Base-by-base conservation (phyloP, 306 rosid species). In the Erythrophleum fordii region DNA sequence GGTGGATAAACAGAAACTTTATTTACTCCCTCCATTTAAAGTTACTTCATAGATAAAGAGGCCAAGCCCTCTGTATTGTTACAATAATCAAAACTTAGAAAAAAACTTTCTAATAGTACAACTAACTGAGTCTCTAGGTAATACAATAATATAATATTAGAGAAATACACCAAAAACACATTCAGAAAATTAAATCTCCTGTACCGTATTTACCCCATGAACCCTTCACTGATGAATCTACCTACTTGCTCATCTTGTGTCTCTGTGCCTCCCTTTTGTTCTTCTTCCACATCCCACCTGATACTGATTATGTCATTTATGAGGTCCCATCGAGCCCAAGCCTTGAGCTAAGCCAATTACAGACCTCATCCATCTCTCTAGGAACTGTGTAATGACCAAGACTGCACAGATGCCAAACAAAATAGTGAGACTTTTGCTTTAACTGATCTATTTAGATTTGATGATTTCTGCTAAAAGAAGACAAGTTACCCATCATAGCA, bases 361-460 rank as follows among this genome's bases (percentile, higher is more conserved):
- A 96, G 75, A 96, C 97, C 61, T 96, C 99, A 53, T 91, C 88
- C 99, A 93, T 96, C 90, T 96, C 99, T 87, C 88, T 91, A 4
- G 98, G 98, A 64, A 96, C 86, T 58, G 98, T 93, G 87, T 92
- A 96, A 73, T 96, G 99, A n/a, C 98, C 99, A 66, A 96, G 80
- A 90, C 99, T 96, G 97, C 84, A 87, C 48, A 64, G 60, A 79
- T 61, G 11, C 59, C 49, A 46, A 78, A 80, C 72, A 80, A 62
- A 44, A 61, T 66, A 10, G 14, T 82, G 34, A 83, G 49, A 23
- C 31, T 69, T 3, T 6, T 41, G 65, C 48, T 77, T 67, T 35
- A 26, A 16, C 37, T 46, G 41, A 61, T 52, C 26, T 22, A 76
- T 55, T 73, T 72, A 45, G 11, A 72, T 18, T 46, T 10, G 48